Base-by-base conservation (phyloP, 495 filamentous ascomycete species). In the Daldinia loculata region DNA sequence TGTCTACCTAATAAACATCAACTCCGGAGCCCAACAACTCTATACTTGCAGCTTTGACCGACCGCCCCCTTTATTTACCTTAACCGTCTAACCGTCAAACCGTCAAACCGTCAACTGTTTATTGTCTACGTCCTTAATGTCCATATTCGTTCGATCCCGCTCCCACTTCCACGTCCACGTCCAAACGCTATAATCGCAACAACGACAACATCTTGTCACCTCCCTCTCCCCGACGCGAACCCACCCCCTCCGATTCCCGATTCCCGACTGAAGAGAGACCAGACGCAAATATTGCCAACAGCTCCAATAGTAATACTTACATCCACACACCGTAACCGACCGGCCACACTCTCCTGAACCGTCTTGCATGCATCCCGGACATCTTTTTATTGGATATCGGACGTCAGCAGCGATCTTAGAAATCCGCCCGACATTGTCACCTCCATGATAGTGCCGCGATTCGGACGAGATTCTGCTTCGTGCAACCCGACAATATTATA, bases 391-490 rank as follows among this genome's bases (percentile, higher is more conserved):
- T 59, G 64, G 22, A 60, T 55, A 64, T 63, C 70, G 59, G 39
- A 61, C 39, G 62, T 65, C 66, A 34, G 45, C 56, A 27, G 26
- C 66, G 56, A 52, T 24, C 9, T 38, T 62, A 30, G 50, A 57
- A 34, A 45, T 38, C 61, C 22, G 8, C 50, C 56, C 45, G 63
- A 75, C 55, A 67, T 66, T 56, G 41, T 65, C 62, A 70, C 61
- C 58, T 74, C 75, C 78, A 82, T 84, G 82, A 76, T 79, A 79
- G 69, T 75, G 58, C 69, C 67, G 63, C 76, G 67, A 75, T 43
- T 57, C 70, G 56, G 57, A 73, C 61, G 62, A 74, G 70, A 76
- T 53, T 63, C 60, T 76, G 69, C 74, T 70, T 72, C 63, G 74
- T 77, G 74, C 75, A 68, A 76, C 71, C 68, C 71, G 68, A 72